Evolutionary conservation across 2,329 filamentous ascomycete species (phyloP), one percentile per base, ranked within the genome.

Genomic region (Epichloe bromicola): DNA sequence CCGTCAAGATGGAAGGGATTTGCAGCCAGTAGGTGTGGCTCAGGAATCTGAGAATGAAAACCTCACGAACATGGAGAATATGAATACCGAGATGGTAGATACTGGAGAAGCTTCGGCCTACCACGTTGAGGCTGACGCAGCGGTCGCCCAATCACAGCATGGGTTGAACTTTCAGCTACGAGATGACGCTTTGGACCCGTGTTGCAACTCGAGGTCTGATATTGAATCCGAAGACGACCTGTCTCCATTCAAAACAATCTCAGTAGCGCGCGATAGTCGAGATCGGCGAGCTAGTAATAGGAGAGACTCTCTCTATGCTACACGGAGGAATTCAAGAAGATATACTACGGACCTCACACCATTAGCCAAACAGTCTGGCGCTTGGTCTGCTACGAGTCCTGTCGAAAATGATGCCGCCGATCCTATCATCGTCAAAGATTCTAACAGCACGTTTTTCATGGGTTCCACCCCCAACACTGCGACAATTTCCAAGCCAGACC

Each of bases 371-470:
- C 76, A 83, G 58, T 67, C 87, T 4, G 74, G 70, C 53, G 72
- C 74, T 23, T 88, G 85, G 84, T 74, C 75, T 55, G 72, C 82
- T 1, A 71, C 71, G 23, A 85, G 78, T 55, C 79, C 58, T 55
- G 58, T 61, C 48, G 65, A 66, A 54, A 23, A 30, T 14, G 2
- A 41, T 4, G 26, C 10, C 3, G 34, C 19, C 15, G 14, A 5
- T 11, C 20, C 19, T 6, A 30, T 12, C 12, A 17, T 12, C 7
- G 12, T 12, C 12, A 19, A 44, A 2, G 45, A 34, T 5, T 15
- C 15, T 2, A n/a, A 38, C 17, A 38, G 39, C 42, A 40, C n/a
- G 7, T 11, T 38, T 15, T 7, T 30, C 6, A 43, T 19, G 14
- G 23, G 17, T 40, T 30, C 33, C 36, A 2, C 12, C 15, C 17